Evolutionary conservation across 2,329 filamentous ascomycete genomes (phyloP).

Genomic region (Dactylellina cionopaga): DNA sequence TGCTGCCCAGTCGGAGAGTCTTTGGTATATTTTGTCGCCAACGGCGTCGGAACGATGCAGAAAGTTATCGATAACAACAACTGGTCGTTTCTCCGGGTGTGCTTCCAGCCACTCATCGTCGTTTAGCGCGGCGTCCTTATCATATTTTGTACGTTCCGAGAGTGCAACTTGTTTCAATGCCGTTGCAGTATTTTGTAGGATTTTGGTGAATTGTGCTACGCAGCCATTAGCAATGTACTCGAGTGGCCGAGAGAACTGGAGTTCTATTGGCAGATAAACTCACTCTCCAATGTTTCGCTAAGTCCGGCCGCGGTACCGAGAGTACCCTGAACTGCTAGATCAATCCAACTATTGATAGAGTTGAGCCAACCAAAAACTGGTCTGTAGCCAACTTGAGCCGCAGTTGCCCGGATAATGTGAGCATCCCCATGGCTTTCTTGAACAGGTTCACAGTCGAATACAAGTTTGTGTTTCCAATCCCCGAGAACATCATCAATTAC

Average conservation of each 20-base stretch:
- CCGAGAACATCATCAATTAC: conserved; percentile 85
- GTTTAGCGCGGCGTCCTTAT: conserved; percentile 64
- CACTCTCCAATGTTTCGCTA: conserved; percentile 66
- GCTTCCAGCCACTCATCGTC: conserved; percentile 68
- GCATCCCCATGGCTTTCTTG: conserved; percentile 90
- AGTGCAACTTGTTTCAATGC: conserved; percentile 66
- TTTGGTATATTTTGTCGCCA: conserved; percentile 74
- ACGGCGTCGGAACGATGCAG: conserved; percentile 63
- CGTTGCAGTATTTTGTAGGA: conserved; percentile 66
- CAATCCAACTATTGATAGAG: conserved; percentile 88
- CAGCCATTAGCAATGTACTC: background rate
- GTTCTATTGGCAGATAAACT: background rate
- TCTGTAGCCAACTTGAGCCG: conserved; percentile 84
- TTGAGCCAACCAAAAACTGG: conserved; percentile 98
- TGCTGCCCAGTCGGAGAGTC: conserved; percentile 89
- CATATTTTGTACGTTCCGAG: conserved; percentile 64
- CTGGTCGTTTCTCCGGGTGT: conserved; percentile 66
- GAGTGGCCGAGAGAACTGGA: background rate
- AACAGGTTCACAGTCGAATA: conserved; percentile 92
- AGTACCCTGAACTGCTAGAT: conserved; percentile 90
- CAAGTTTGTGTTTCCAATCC: conserved; percentile 77
- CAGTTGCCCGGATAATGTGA: conserved; percentile 82
- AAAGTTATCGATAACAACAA: conserved; percentile 69
- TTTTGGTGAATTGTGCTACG: conserved; percentile 66
- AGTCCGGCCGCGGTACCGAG: conserved; percentile 64